Percentiles rank a stretch among this genome's conserved stretches.
Evolutionary conservation across 495 filamentous ascomycete genomes (phyloP).

Genomic region (Neohortaea acidophila): DNA sequence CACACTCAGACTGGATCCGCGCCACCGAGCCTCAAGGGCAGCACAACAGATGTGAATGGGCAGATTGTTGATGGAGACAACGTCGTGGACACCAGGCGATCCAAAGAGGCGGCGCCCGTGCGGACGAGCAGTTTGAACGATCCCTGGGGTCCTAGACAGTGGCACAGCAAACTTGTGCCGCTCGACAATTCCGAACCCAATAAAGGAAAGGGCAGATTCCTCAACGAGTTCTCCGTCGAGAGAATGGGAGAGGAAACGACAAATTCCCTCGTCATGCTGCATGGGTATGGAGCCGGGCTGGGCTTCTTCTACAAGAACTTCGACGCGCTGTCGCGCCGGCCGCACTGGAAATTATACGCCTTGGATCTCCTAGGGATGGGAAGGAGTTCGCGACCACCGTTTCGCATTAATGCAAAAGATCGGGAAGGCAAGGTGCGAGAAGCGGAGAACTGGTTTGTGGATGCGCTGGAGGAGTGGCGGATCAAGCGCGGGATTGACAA

Average conservation of each 20-base stretch:
- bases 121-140: conserved; percentile 45
- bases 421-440: conserved; percentile 69
- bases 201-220: conserved; percentile 67
- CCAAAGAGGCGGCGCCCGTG: conserved; percentile 33
- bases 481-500: conserved; percentile 73
- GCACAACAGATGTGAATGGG: no score
- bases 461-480: conserved; percentile 92
- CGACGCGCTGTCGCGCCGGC: conserved; percentile 58
- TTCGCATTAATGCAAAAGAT: conserved; percentile 69
- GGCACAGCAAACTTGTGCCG: conserved; percentile 71
- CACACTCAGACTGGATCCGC: conserved; percentile 50
- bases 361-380: conserved; percentile 93
- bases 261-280: conserved; percentile 88
- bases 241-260: conserved; percentile 58
- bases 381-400: conserved; percentile 67
- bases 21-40: conserved; percentile 26
- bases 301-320: conserved; percentile 99
- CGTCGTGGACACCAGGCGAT: conserved; percentile 26
- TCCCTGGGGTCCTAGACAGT: conserved; percentile 71
- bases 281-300: conserved; percentile 89
- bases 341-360: conserved; percentile 81
- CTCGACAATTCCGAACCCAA: no score
- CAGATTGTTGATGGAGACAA: no score
- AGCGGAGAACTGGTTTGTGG: conserved; percentile 91
- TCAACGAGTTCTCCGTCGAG: conserved; percentile 91